phyloP scores from a whole-genome alignment of 1,284 basidiomycete species.

The Ganoderma sinense region DNA sequence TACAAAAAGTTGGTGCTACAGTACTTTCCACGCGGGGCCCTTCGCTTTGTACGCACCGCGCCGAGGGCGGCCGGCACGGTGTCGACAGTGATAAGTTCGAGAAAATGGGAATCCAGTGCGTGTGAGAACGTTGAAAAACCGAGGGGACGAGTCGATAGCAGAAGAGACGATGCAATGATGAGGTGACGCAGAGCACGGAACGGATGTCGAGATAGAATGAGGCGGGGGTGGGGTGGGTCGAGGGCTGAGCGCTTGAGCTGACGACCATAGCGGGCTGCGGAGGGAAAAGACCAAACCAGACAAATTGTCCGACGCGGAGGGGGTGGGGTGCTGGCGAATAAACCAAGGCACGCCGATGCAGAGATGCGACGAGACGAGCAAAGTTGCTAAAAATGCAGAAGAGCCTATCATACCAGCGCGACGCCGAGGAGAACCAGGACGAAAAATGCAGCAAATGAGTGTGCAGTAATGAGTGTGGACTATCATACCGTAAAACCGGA shows the following conservation, averaged over 20 bases:
- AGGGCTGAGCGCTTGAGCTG: background rate
- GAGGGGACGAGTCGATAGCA: background rate
- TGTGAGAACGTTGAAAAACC: background rate
- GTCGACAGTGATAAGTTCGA: slow-evolving; percentile 18
- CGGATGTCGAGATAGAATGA: background rate
- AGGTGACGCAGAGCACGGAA: background rate
- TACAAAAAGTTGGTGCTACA: slow-evolving; percentile 24
- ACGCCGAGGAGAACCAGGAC: slow-evolving; percentile 14
- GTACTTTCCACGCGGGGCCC: slow-evolving; percentile 18
- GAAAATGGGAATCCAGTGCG: background rate
- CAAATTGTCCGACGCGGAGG: background rate
- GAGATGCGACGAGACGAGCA: background rate
- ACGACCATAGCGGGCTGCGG: background rate
- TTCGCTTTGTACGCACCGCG: slow-evolving; percentile 20
- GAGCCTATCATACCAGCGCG: slow-evolving; percentile 19
- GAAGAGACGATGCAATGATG: background rate
- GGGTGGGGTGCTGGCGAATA: slow-evolving; percentile 1
- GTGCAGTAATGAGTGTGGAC: slow-evolving; percentile 18
- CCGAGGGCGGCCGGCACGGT: slow-evolving; percentile 13
- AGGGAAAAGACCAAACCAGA: background rate
- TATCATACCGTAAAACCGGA: background rate
- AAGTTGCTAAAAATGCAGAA: background rate
- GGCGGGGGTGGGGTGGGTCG: background rate
- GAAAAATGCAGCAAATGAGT: slow-evolving; percentile 18
- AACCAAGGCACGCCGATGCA: slow-evolving; percentile 16